Percentiles rank a stretch among this genome's conserved stretches.
phyloP scores from a whole-genome alignment of 1,284 basidiomycete species.

The Meira nashicola region DNA sequence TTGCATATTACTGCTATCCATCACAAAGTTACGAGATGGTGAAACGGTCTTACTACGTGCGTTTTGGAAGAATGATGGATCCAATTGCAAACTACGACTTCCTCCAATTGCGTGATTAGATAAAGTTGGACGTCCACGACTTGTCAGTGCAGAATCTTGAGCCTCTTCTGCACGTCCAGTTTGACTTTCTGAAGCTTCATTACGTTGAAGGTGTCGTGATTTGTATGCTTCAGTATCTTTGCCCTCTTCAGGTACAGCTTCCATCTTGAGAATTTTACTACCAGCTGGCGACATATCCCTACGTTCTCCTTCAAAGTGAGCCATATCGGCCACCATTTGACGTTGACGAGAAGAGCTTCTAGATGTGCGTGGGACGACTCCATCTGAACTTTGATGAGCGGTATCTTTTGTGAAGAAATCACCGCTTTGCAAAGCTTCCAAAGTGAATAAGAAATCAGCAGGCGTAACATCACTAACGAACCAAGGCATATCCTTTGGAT shows the following conservation, averaged over 20 bases:
- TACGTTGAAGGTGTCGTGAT: neutral
- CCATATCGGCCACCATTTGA: conserved; percentile 17
- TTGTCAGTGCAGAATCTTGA: neutral
- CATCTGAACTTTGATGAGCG: conserved; percentile 5
- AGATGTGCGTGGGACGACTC: conserved; percentile 23
- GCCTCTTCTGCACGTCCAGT: neutral
- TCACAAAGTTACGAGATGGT: conserved; percentile 36
- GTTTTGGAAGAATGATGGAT: conserved; percentile 40
- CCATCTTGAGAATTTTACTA: conserved; percentile 14
- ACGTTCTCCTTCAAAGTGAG: conserved; percentile 24
- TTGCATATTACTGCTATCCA: conserved; percentile 29
- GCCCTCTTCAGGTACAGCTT: conserved; percentile 29
- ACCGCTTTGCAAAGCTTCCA: conserved; percentile 56
- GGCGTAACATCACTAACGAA: conserved; percentile 47
- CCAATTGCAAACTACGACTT: conserved; percentile 34
- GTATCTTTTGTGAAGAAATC: conserved; percentile 58
- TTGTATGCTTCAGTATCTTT: conserved; percentile 6
- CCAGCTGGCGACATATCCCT: conserved; percentile 7
- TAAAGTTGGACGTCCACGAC: neutral
- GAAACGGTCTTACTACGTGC: conserved; percentile 34
- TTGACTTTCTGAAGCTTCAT: neutral
- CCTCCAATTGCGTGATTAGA: conserved; percentile 10
- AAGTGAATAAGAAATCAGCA: conserved; percentile 48
- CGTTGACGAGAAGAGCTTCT: conserved; percentile 24
- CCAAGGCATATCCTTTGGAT: conserved; percentile 52